Base-by-base conservation (phyloP, 352 stramenopile genomes). In the Discostella stelligera region DNA sequence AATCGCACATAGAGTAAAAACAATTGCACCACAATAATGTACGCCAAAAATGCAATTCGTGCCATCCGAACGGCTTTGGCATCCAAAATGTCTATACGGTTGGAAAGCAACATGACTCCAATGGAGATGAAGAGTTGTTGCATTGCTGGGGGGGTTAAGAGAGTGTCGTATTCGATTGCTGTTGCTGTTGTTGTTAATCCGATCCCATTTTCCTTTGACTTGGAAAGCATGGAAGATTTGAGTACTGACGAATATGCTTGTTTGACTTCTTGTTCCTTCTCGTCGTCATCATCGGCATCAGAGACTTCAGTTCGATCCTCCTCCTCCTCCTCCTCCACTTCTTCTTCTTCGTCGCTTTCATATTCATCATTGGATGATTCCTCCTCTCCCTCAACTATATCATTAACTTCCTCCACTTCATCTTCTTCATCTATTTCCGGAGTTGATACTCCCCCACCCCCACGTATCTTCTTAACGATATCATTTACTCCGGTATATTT, bases 211-310 rank as follows among this genome's bases (percentile, higher is more conserved):
- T 60, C n/a, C 10, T 46, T 23, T 2, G 60, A 61, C 55, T 78
- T 71, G 21, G 54, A 72, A 21, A 59, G 63, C 7, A 79, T 44
- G 37, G 56, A 77, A 41, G 68, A 66, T 59, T 64, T 60, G 21
- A 76, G 53, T 30, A 53, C 14, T 18, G 46, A 53, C 98, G 94
- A 88, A 99, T 99, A 83, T 91, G 48, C n/a, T 20, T 58, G 8
- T n/a, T 13, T 25, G 23, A 11, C 49, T 32, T 25, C 49, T 3
- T 23, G 20, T 58, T 58, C 50, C 50, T 58, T 23, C 10, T 58
- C 32, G 16, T 56, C 46, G 11, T 74, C 70, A 18, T 66, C 37
- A 21, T 80, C 73, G 3, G 52, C 37, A 1, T 76, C 66, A 14
- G 70, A 62, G 16, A 76, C 54, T 66, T 60, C 68, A 53, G 63